Evolutionary conservation across 1,139 yeast genomes (phyloP).

Genomic region (Candida sojae): DNA sequence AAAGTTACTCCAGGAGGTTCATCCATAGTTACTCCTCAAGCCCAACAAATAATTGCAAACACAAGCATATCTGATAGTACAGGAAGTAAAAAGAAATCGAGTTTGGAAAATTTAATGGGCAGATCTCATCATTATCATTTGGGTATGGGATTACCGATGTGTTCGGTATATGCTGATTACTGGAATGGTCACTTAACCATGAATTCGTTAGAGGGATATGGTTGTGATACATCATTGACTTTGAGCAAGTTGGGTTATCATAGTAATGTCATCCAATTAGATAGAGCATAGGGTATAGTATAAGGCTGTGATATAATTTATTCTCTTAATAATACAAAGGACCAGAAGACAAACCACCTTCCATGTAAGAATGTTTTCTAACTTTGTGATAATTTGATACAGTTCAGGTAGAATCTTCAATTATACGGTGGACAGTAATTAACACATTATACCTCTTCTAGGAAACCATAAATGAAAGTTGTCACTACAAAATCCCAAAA

Average conservation of each 20-base stretch:
- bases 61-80: conserved; percentile 37
- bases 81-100: conserved; percentile 34
- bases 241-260: conserved; percentile 76
- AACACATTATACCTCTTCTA: too few species aligned
- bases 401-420: too few species aligned
- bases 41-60: conserved; percentile 22
- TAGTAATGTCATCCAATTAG: conserved; percentile 66
- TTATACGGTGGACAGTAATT: too few species aligned
- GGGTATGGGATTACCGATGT: conserved; percentile 90
- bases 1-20: conserved; percentile 44
- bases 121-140: conserved; percentile 74
- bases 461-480: too few species aligned
- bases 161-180: conserved; percentile 89
- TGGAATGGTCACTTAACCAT: conserved; percentile 91
- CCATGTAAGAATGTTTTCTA: too few species aligned
- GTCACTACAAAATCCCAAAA: too few species aligned
- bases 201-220: conserved; percentile 86
- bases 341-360: too few species aligned
- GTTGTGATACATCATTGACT: conserved; percentile 82
- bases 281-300: conserved; percentile 52
- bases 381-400: too few species aligned
- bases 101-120: conserved; percentile 52
- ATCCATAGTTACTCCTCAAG: conserved; percentile 27
- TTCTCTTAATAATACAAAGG: too few species aligned
- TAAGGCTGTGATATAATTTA: not conserved